A percentile compares a stretch with the other conserved stretches of the same genome.
These are phyloP conservation scores for Leonotis leonurus DNA, from an alignment of 257 asterid species.

Conservation along the genomic window DNA sequence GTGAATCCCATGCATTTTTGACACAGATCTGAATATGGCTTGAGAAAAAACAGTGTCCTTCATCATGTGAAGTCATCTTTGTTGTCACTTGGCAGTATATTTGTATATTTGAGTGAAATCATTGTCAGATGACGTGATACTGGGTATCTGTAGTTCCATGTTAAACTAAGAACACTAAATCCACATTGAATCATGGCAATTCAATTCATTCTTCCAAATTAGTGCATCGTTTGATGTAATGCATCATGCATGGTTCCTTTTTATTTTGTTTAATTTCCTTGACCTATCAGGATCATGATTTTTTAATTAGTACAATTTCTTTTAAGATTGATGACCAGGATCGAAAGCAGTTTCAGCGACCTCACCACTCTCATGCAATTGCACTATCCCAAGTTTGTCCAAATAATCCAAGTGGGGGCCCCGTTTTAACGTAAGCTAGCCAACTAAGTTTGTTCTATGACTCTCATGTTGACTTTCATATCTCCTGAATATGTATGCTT, in stretches of 20 bases:
- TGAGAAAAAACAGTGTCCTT: background rate
- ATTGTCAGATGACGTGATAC: background rate
- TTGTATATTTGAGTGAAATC: background rate
- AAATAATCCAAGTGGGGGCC: slow-evolving; percentile 66
- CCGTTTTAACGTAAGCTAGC: slow-evolving; percentile 68
- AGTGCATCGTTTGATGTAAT: background rate
- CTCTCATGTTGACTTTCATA: background rate
- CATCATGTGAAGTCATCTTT: background rate
- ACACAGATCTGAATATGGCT: background rate
- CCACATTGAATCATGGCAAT: background rate
- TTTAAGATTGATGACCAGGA: slow-evolving; percentile 55
- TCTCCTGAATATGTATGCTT: slow-evolving; percentile 11
- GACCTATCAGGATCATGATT: slow-evolving; percentile 1
- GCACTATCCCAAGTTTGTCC: slow-evolving; percentile 80
- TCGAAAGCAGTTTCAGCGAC: slow-evolving; percentile 70
- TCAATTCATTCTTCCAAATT: background rate
- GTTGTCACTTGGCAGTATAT: too few relatives aligned
- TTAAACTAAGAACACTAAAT: too few relatives aligned
- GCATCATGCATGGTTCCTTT: background rate
- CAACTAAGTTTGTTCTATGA: slow-evolving; percentile 11
- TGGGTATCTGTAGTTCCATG: background rate
- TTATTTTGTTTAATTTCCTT: background rate
- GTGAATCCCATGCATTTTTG: slow-evolving; percentile 1
- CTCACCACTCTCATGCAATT: slow-evolving; percentile 74
- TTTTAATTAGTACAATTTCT: slow-evolving; percentile 15